A percentile compares a stretch with the other conserved stretches of the same genome.
phyloP scores from a whole-genome alignment of 2,329 filamentous ascomycete genomes.

The Colletotrichum eleusines region DNA sequence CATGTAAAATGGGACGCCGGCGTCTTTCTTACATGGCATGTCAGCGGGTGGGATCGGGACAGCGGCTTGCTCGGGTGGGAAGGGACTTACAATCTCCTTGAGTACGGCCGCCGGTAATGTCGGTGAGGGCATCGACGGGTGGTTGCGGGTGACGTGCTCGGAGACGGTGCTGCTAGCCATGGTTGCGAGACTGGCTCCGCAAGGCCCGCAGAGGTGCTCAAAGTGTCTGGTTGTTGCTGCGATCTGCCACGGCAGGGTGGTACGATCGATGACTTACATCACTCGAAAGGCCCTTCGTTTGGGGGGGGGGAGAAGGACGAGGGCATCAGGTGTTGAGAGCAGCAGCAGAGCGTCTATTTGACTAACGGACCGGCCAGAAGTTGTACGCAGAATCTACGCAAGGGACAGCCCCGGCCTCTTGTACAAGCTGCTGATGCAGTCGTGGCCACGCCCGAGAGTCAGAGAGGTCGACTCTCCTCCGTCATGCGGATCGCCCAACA shows the following conservation, averaged over 20 bases:
- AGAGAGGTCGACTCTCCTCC: background rate
- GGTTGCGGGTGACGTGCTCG: slow-evolving; percentile 9
- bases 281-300: background rate
- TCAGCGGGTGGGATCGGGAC: background rate
- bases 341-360: background rate
- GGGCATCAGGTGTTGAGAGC: background rate
- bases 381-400: no score
- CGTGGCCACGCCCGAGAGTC: background rate
- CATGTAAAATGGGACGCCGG: slow-evolving; percentile 46
- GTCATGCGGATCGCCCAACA: background rate
- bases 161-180: slow-evolving; percentile 12
- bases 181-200: background rate
- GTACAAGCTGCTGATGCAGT: background rate
- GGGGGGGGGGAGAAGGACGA: background rate
- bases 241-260: background rate
- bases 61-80: background rate
- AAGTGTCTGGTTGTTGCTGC: background rate
- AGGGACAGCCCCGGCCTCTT: background rate
- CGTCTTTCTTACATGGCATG: slow-evolving; percentile 10
- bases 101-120: slow-evolving; percentile 3
- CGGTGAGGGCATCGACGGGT: background rate
- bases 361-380: background rate
- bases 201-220: background rate
- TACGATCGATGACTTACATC: background rate
- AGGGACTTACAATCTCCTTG: slow-evolving; percentile 28